phyloP scores from a whole-genome alignment of 441 rosid species.

The Adansonia madagascariensis region DNA sequence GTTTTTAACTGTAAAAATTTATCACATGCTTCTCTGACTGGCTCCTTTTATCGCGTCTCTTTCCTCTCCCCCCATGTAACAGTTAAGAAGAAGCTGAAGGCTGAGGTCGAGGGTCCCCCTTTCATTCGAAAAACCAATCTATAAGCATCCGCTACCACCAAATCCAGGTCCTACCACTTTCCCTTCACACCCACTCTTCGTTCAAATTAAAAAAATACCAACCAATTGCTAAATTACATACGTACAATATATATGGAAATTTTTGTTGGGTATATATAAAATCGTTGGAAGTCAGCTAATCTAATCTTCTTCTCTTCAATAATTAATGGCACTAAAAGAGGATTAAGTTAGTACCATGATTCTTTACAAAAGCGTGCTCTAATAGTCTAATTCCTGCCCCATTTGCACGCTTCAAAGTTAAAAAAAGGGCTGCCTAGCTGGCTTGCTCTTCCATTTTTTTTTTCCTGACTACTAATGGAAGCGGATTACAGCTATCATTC shows the following conservation, averaged over 20 bases:
- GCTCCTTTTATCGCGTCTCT: not conserved
- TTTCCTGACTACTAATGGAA: not conserved
- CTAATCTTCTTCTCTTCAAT: not conserved
- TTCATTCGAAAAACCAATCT: not conserved
- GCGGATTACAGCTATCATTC: constrained; percentile 46
- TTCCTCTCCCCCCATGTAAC: not conserved
- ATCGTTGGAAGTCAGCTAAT: not conserved
- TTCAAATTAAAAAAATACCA: not conserved
- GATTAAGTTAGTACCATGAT: not conserved
- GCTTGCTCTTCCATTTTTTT: not conserved
- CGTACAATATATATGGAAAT: not conserved
- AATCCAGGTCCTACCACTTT: not conserved
- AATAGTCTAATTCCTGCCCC: not conserved
- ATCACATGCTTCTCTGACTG: not conserved
- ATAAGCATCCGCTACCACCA: not conserved
- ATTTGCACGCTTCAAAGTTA: not conserved
- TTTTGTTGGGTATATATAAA: not conserved
- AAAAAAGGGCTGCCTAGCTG: not conserved
- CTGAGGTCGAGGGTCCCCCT: not conserved
- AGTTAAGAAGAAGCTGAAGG: too few relatives aligned
- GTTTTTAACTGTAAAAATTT: not conserved
- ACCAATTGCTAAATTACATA: not conserved
- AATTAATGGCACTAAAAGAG: not conserved
- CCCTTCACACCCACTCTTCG: not conserved
- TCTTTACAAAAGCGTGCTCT: not conserved